These are phyloP conservation scores for Serendipita sp. DNA, from an alignment of 768 basidiomycete species.

Conservation along the genomic window DNA sequence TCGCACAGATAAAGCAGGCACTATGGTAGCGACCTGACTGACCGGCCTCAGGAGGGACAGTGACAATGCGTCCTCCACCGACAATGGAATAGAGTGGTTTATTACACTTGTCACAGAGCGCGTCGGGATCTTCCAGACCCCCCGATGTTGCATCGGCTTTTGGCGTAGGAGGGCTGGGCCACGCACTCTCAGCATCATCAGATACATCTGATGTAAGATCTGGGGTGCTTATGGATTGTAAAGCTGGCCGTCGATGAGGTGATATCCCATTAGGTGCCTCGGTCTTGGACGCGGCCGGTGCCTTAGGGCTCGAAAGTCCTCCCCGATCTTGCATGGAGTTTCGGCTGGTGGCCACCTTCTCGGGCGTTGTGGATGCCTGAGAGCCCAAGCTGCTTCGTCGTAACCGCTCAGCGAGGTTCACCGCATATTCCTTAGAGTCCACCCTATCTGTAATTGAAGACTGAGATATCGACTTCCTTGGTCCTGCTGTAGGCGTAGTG, in stretches of 20 bases:
- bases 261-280: too few relatives aligned
- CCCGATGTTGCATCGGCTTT: neutral
- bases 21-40: constrained; percentile 50
- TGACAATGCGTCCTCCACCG: constrained; percentile 50
- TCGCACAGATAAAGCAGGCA: constrained; percentile 55
- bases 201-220: constrained; percentile 1
- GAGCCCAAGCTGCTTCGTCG: neutral
- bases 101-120: constrained; percentile 44
- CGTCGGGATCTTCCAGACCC: constrained; percentile 17
- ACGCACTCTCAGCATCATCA: neutral
- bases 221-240: neutral
- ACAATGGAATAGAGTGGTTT: constrained; percentile 38
- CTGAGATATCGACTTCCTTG: neutral
- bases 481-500: neutral
- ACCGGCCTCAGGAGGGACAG: constrained; percentile 38
- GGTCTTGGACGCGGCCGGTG: neutral
- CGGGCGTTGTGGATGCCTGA: neutral
- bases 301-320: neutral
- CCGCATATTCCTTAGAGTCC: neutral
- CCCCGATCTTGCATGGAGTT: neutral
- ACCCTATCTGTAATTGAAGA: neutral
- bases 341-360: neutral
- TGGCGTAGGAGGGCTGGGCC: neutral
- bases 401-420: neutral
- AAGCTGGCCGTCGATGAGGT: too few relatives aligned